Evolutionary conservation across 2,329 filamentous ascomycete genomes (phyloP).

Genomic region (Trichoderma atroviride): DNA sequence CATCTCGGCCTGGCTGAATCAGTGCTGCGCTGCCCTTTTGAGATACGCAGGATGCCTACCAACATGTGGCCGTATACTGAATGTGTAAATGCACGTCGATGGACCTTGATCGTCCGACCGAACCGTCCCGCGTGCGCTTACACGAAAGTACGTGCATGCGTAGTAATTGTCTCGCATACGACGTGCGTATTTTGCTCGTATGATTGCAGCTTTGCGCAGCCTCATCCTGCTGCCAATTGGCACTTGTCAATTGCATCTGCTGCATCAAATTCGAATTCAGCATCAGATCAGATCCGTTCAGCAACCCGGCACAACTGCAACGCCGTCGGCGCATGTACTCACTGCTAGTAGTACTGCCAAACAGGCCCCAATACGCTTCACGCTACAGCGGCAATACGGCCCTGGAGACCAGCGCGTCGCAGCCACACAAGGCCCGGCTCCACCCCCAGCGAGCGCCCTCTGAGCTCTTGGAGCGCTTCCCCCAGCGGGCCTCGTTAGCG

Average conservation of each 20-base stretch:
- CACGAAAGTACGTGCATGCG: neutral
- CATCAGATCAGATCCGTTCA: neutral
- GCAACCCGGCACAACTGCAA: constrained; percentile 18
- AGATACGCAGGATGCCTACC: neutral
- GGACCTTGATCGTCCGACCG: neutral
- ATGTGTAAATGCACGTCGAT: neutral
- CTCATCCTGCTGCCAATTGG: neutral
- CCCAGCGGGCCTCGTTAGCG: neutral
- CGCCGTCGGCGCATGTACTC: constrained; percentile 6
- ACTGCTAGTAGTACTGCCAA: neutral
- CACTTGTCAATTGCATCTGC: neutral
- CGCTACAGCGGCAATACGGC: constrained; percentile 9
- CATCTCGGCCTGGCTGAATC: neutral
- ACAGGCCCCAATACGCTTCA: neutral
- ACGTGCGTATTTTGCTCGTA: neutral
- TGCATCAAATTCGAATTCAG: neutral
- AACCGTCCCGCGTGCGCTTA: neutral
- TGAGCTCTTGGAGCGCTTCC: neutral
- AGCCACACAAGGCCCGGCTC: constrained; percentile 13
- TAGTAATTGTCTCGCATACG: neutral
- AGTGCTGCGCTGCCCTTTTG: neutral
- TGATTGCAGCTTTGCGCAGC: neutral
- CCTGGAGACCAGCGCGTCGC: constrained; percentile 3
- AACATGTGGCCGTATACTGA: neutral
- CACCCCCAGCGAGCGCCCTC: constrained; percentile 22